Base-by-base conservation (phyloP, 2,329 filamentous ascomycete genomes). In the Penicillium polonicum region DNA sequence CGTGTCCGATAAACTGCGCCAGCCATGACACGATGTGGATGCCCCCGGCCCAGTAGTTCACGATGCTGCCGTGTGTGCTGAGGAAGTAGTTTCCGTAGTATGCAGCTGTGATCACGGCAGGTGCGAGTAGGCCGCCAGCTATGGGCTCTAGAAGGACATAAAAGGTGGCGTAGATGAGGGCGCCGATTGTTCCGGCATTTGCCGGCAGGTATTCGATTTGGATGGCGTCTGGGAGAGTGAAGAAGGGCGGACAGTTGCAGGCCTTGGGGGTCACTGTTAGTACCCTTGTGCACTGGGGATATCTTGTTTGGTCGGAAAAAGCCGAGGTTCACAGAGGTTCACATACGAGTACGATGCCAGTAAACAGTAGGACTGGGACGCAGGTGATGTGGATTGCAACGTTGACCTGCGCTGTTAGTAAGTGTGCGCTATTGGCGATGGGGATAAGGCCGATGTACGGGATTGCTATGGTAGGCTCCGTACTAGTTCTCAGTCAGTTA, bases 81-180 rank as follows among this genome's bases (percentile, higher is more conserved):
- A 89, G 85, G 49, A 94, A 80, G 66, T 91, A 85, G 74, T 96
- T 96, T 58, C 84, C 84, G 57, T 84, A 86, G 4, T 90, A 91
- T 10, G 91, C 88, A 54, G 85, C 86, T 21, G 79, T 88, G 43
- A 97, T 78, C 59, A 96, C 86, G 33, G 97, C 80, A 3, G 90
- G 84, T 6, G 90, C 87, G 42, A 96, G 79, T 29, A 90, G 78
- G 12, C 85, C 87, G 50, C 94, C 94, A 12, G 94, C 94, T 0
- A 97, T 91, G 1, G 94, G 94, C 72, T 99, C 94, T 70, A 99
- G 88, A 23, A 99, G 84, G 48, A 97, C 82, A 72, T 97, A 99
- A 55, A 97, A 84, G 2, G 83, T 83, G 38, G 88, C 84, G 76
- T 94, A 97, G 29, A 87, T 66, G 10, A 85, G 67, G 42, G 81